These are phyloP conservation scores for Metschnikowia drakensbergensis DNA, from an alignment of 805 yeast species.

Conservation along the genomic window DNA sequence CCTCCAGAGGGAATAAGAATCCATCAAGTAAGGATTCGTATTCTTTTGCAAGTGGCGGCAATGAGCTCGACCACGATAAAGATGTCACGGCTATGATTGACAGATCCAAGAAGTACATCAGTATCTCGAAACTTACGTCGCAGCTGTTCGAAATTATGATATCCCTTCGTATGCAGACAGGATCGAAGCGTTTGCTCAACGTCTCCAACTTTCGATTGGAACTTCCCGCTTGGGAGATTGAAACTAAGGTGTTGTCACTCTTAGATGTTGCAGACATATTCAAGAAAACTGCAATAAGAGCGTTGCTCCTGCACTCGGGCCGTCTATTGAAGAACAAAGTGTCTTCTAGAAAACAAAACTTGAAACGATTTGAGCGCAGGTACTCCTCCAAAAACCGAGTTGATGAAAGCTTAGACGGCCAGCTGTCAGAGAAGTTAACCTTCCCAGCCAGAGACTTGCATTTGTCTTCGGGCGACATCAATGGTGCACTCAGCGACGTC, in stretches of 20 bases:
- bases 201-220: constrained; percentile 34
- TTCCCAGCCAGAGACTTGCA: background rate
- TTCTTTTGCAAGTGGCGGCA: constrained; percentile 3
- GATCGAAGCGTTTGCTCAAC: constrained; percentile 34
- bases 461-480: background rate
- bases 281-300: constrained; percentile 29
- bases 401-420: background rate
- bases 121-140: constrained; percentile 51
- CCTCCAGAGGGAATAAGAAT: background rate
- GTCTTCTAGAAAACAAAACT: constrained; percentile 9
- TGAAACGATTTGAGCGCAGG: constrained; percentile 2
- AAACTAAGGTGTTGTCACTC: constrained; percentile 29
- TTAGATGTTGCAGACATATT: constrained; percentile 34
- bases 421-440: background rate
- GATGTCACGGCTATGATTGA: constrained; percentile 58
- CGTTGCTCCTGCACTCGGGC: constrained; percentile 35
- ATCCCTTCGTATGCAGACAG: constrained; percentile 33
- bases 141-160: constrained; percentile 27
- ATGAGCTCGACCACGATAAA: constrained; percentile 7
- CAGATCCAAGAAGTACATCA: constrained; percentile 70
- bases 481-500: background rate
- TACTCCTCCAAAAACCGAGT: background rate
- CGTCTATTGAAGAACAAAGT: constrained; percentile 34
- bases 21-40: constrained; percentile 7
- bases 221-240: constrained; percentile 33